Evolutionary conservation across 2,329 filamentous ascomycete species (phyloP), one percentile per base, ranked within the genome.

Genomic region (Phialemoniopsis sp.): DNA sequence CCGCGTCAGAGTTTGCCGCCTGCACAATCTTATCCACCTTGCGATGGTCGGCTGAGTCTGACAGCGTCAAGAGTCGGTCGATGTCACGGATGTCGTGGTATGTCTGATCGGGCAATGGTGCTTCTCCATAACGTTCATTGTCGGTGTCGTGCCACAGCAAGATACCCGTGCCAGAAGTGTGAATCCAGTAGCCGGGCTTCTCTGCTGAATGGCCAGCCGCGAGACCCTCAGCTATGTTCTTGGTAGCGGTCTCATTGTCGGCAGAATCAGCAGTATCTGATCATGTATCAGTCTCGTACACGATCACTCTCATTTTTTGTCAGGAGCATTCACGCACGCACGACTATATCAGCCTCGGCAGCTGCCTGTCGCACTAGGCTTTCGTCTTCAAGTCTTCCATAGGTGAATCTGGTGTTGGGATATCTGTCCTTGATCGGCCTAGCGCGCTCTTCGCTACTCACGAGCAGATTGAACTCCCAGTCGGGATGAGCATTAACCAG

Each of bases 21-120:
- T 70, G 62, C 13, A 89, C 73, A 17, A 87, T 69, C 54, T 80
- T 76, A 58, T 91, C 86, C 4, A 88, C 76, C 50, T 81, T 67
- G 13, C 82, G 76, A 60, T 89, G 85, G 18, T 69, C 53, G 9
- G 72, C 80, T 1, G 60, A 51, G 51, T 80, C 74, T 0, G 80
- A 80, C 1, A 85, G 51, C 10, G 53, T 67, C 2, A 75, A 64
- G 28, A 85, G 63, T 32, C 74, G 71, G 12, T 67, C 60, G 29
- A 86, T 68, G 37, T 72, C 73, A 9, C 74, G 65, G 49, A 78
- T 67, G 47, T 86, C 82, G 50, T 80, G 63, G 58, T 80, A 85
- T 37, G 47, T 60, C 48, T 73, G 57, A 36, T 67, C 66, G 4
- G 64, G 58, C 19, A 65, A 40, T 1, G 68, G 70, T 1, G 59